Base-by-base conservation (phyloP, 2,329 filamentous ascomycete genomes). In the Aureobasidium zeae region DNA sequence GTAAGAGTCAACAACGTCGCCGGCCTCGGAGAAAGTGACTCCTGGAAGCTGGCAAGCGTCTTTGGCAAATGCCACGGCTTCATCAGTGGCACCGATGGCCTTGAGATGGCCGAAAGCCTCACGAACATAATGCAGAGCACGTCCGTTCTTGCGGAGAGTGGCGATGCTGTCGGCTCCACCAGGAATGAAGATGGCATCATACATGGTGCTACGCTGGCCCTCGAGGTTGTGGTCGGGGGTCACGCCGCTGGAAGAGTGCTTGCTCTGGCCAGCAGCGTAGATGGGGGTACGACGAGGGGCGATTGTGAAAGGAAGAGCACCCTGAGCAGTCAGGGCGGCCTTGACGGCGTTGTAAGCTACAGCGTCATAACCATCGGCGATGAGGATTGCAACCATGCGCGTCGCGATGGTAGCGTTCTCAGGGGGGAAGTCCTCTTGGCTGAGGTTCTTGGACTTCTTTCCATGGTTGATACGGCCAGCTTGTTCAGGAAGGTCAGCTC, bases 41-140 rank as follows among this genome's bases (percentile, higher is more conserved):
- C 67, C 69, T 1, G 69, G 65, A 4, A 72, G 57, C 21, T 63
- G 62, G 37, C 61, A 53, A 44, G 66, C 57, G 63, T 70, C 61
- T 37, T 69, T 61, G 20, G 89, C 69, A 29, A 89, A 65, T 2
- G 75, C 67, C 0, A 85, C 75, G 0, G 71, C 84, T 56, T 87
- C 83, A 0, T 82, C 84, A 0, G 80, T 82, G 0, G 80, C 86
- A 2, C 77, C 85, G 17, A 91, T 82, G 2, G 83, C 68, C 68
- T 91, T 91, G 38, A 87, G 69, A 50, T 91, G 85, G 0, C 83
- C 84, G 52, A 89, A 91, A 0, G 84, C 81, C 60, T 91, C 86
- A 2, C 81, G 74, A 3, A 89, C 65, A 76, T 81, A 91, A 65
- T 89, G 81, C 2, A 83, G 57, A 0, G 82, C 82, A 13, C 83